Base-by-base conservation (phyloP, 768 basidiomycete genomes). In the Agaricus bisporus region DNA sequence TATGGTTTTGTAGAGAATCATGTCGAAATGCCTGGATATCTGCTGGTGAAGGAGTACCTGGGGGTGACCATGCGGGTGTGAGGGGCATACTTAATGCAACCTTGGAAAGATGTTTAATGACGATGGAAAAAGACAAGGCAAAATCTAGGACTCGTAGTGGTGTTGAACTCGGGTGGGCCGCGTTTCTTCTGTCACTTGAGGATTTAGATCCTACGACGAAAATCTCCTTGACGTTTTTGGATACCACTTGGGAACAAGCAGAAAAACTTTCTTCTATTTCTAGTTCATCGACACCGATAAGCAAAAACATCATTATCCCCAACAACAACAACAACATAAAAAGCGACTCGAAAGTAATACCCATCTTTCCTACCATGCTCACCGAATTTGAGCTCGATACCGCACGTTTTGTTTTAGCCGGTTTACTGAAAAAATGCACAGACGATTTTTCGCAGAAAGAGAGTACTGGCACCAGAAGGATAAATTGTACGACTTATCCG, bases 361-460 rank as follows among this genome's bases (percentile, higher is more conserved):
- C 41, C 6, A 8, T 54, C 4, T 43, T 28, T 35, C 57, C 58
- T 11, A 55, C 69, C 53, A 56, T 60, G 11, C 64, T 83, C 42
- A 70, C 73, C 35, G 80, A 82, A 42, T 68, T 78, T 59, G 82
- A 84, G 62, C 63, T 82, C 17, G 82, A 84, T 58, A 79, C 73
- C n/a, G 78, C 75, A 47, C 76, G 78, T 39, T 83, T 75, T 60
- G 66, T 82, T n/a, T 66, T 77, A 15, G 76, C 75, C 29, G 81
- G 73, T 1, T 67, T 83, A 20, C 64, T 83, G 26, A 68, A 69
- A 46, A 73, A 74, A 58, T 70, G 74, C 58, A 50, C 66, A 35
- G 73, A 76, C 44, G 67, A 69, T n/a, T 51, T 56, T 5, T 56
- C 56, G 56, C 49, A 61, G 55, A 22, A 11, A 17, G 32, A 8